A percentile compares a stretch with the other conserved stretches of the same genome.
phyloP scores from a whole-genome alignment of 176 grass and related monocot genomes.

The Carex littledalei region DNA sequence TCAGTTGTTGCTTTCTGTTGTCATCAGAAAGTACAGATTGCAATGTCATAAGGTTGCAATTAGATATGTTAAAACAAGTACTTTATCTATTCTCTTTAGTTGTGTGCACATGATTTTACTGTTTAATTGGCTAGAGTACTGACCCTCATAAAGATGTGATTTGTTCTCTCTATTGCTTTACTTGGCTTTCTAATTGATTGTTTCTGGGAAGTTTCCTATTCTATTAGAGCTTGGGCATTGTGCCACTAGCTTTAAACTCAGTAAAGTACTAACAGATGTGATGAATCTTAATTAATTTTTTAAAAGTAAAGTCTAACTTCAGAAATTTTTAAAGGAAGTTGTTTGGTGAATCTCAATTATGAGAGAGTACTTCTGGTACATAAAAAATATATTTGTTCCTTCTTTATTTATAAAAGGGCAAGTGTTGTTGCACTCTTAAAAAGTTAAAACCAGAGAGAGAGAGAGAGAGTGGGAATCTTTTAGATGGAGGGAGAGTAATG shows the following conservation, averaged over 20 bases:
- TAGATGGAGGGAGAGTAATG: not conserved
- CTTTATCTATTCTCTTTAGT: conserved; percentile 7
- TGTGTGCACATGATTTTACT: conserved; percentile 12
- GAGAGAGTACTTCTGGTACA: not conserved
- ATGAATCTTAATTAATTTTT: not conserved
- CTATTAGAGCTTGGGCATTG: conserved; percentile 24
- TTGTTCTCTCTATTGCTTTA: conserved; percentile 28
- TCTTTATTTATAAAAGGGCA: not conserved
- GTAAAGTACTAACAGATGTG: not conserved
- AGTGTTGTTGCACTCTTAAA: not conserved
- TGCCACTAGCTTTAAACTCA: not conserved
- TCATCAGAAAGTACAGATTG: not conserved
- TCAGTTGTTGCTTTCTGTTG: not conserved
- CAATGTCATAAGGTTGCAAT: conserved; percentile 10
- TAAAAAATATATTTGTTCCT: not conserved
- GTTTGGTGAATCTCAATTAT: conserved; percentile 5
- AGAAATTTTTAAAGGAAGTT: conserved; percentile 8
- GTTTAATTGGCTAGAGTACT: conserved; percentile 15
- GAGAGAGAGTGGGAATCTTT: not conserved
- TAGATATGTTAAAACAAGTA: conserved; percentile 8
- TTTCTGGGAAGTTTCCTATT: conserved; percentile 47
- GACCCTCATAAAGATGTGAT: conserved; percentile 12
- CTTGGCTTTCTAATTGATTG: conserved; percentile 26
- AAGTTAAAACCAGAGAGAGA: not conserved
- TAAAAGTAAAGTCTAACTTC: conserved; percentile 3